A percentile compares a stretch with the other conserved stretches of the same genome.
These are phyloP conservation scores for Pyrenula aspistea DNA, from an alignment of 495 filamentous ascomycete genomes.

Conservation along the genomic window DNA sequence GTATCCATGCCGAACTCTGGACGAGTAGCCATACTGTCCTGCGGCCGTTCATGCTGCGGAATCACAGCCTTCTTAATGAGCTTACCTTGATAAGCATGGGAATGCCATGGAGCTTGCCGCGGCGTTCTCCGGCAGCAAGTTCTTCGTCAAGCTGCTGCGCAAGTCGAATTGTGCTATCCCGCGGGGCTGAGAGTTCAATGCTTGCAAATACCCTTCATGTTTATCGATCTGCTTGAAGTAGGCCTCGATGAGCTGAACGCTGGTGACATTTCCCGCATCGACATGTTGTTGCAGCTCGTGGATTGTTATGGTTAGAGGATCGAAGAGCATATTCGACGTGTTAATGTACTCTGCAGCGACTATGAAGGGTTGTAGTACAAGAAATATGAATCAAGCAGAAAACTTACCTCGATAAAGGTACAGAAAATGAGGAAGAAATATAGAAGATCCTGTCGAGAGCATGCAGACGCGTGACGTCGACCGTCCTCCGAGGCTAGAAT, in stretches of 20 bases:
- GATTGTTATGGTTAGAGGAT: constrained; percentile 28
- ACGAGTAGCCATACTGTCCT: constrained; percentile 22
- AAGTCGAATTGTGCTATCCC: constrained; percentile 13
- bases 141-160: constrained; percentile 18
- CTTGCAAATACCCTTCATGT: constrained; percentile 24
- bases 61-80: constrained; percentile 5
- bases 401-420: too few species aligned
- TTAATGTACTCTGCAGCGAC: too few species aligned
- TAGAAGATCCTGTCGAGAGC: too few species aligned
- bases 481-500: too few species aligned
- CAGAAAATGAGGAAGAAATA: too few species aligned
- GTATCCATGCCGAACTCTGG: constrained; percentile 29
- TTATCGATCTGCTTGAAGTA: constrained; percentile 39
- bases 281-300: constrained; percentile 29
- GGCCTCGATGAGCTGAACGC: constrained; percentile 29
- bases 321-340: constrained; percentile 4
- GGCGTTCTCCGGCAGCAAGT: constrained; percentile 6
- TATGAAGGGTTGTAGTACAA: too few species aligned
- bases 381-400: too few species aligned
- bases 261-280: constrained; percentile 22
- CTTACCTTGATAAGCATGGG: constrained; percentile 17
- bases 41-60: not conserved
- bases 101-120: constrained; percentile 18
- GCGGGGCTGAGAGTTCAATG: constrained; percentile 24
- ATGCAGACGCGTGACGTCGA: too few species aligned